Percentiles rank a stretch among this genome's conserved stretches.
These are phyloP conservation scores for Aegilops longissima DNA, from an alignment of 176 grass and related monocot genomes.

Conservation along the genomic window DNA sequence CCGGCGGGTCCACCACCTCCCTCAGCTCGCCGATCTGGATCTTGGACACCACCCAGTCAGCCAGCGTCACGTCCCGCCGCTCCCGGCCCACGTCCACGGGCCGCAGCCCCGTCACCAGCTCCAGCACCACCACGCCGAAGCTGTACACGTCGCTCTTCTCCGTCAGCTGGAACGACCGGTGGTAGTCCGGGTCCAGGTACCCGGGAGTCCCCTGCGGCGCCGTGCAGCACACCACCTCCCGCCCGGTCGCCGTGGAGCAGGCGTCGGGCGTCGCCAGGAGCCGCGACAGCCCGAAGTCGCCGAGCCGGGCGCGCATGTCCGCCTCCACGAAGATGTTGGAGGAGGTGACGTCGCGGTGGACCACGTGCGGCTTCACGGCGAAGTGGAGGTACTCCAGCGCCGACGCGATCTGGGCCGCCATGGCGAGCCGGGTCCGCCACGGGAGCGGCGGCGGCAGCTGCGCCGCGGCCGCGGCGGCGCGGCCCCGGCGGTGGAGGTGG, in stretches of 20 bases:
- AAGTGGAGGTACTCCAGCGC: slow-evolving; percentile 97
- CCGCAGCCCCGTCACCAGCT: slow-evolving; percentile 80
- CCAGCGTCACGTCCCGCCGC: slow-evolving; percentile 74
- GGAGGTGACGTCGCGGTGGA: slow-evolving; percentile 96
- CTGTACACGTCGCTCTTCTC: slow-evolving; percentile 99
- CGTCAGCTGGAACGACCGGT: slow-evolving; percentile 88
- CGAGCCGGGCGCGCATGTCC: slow-evolving; percentile 89
- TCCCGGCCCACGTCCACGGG: slow-evolving; percentile 84
- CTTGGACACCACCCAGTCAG: slow-evolving; percentile 87
- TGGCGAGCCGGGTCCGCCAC: slow-evolving; percentile 71
- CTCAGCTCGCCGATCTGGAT: slow-evolving; percentile 80
- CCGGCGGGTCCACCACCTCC: slow-evolving; percentile 73
- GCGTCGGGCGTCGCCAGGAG: slow-evolving; percentile 68
- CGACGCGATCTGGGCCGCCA: slow-evolving; percentile 83
- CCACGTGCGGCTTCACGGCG: slow-evolving; percentile 78
- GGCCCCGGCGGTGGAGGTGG: slow-evolving; percentile 66
- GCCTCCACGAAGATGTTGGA: slow-evolving; percentile 92
- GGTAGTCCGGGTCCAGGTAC: slow-evolving; percentile 92
- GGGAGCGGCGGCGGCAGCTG: slow-evolving; percentile 33
- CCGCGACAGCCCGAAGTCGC: slow-evolving; percentile 92
- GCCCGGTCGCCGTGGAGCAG: slow-evolving; percentile 47
- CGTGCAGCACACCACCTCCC: slow-evolving; percentile 88
- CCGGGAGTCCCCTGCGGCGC: slow-evolving; percentile 94
- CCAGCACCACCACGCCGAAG: slow-evolving; percentile 94
- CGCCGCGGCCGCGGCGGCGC: background rate